Evolutionary conservation across 2,329 filamentous ascomycete species (phyloP).

Genomic region (Alternaria metachromatica): DNA sequence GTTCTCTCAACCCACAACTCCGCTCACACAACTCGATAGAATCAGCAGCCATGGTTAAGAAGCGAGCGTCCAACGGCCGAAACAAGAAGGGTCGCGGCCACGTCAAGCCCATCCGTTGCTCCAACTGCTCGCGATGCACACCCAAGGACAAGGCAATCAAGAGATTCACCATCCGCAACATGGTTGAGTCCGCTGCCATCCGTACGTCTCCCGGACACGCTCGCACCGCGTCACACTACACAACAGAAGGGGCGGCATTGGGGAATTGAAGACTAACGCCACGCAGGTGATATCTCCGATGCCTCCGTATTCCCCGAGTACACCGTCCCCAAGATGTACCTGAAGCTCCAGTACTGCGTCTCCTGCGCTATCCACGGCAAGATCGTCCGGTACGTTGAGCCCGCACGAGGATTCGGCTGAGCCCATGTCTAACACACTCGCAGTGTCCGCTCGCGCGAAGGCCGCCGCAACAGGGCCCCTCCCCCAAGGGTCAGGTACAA

Average conservation of each 20-base stretch:
- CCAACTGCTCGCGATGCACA: conserved; percentile 80
- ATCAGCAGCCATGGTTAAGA: conserved; percentile 74
- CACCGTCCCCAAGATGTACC: conserved; percentile 99
- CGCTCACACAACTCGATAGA: conserved; percentile 40
- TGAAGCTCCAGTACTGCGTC: conserved; percentile 99
- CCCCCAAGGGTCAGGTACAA: conserved; percentile 98
- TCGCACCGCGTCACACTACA: conserved; percentile 2
- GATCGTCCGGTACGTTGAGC: conserved; percentile 93
- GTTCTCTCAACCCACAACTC: conserved; percentile 1
- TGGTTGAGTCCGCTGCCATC: conserved; percentile 99
- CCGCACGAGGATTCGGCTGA: background rate
- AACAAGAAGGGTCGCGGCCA: conserved; percentile 99
- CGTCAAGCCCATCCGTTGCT: conserved; percentile 98
- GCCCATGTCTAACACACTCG: conserved; percentile 23
- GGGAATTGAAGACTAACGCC: conserved; percentile 28
- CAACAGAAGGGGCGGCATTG: conserved; percentile 8
- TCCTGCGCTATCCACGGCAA: conserved; percentile 99
- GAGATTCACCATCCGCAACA: conserved; percentile 99
- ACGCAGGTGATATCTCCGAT: conserved; percentile 97
- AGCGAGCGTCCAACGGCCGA: conserved; percentile 83
- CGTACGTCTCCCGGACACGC: conserved; percentile 69
- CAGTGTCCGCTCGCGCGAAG: conserved; percentile 95
- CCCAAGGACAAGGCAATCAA: conserved; percentile 99
- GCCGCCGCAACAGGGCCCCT: conserved; percentile 98
- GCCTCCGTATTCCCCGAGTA: conserved; percentile 99